A percentile compares a stretch with the other conserved stretches of the same genome.
These are phyloP conservation scores for Haplosporangium sp. DNA, from an alignment of 371 early-diverging fungal genomes.

Conservation along the genomic window DNA sequence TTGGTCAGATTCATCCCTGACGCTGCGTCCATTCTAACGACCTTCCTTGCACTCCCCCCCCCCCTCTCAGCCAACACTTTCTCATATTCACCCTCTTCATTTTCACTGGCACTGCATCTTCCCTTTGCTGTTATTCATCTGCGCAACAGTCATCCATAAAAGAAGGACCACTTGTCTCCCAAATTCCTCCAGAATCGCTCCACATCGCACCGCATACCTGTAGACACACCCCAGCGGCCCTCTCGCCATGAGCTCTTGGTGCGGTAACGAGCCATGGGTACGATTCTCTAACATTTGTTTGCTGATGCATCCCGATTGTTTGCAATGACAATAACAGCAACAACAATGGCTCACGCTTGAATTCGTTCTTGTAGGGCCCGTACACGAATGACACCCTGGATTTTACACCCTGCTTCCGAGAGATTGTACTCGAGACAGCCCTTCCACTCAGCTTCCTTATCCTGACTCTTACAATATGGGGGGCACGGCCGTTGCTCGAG, in stretches of 20 bases:
- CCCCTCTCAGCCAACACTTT: too few relatives aligned
- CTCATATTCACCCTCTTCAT: too few relatives aligned
- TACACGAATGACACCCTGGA: conserved; percentile 44
- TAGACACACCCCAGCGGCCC: not conserved
- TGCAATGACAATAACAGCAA: not conserved
- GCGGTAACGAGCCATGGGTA: conserved; percentile 54
- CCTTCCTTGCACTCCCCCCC: too few relatives aligned
- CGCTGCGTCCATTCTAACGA: too few relatives aligned
- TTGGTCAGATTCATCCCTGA: not conserved
- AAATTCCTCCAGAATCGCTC: too few relatives aligned
- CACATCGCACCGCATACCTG: not conserved
- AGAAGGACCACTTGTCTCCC: too few relatives aligned
- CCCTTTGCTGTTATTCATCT: too few relatives aligned
- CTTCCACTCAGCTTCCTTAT: conserved; percentile 41
- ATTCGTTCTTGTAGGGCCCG: conserved; percentile 33
- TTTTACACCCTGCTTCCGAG: conserved; percentile 53
- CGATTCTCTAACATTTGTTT: not conserved
- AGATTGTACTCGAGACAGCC: conserved; percentile 44
- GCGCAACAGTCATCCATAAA: too few relatives aligned
- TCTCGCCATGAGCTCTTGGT: conserved; percentile 48
- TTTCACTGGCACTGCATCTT: too few relatives aligned
- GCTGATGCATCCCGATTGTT: not conserved
- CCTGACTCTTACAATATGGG: conserved; percentile 39
- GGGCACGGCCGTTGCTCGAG: conserved; percentile 40
- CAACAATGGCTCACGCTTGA: not conserved